These are phyloP conservation scores for Aspergillus costaricaensis DNA, from an alignment of 2,329 filamentous ascomycete genomes.

Conservation along the genomic window DNA sequence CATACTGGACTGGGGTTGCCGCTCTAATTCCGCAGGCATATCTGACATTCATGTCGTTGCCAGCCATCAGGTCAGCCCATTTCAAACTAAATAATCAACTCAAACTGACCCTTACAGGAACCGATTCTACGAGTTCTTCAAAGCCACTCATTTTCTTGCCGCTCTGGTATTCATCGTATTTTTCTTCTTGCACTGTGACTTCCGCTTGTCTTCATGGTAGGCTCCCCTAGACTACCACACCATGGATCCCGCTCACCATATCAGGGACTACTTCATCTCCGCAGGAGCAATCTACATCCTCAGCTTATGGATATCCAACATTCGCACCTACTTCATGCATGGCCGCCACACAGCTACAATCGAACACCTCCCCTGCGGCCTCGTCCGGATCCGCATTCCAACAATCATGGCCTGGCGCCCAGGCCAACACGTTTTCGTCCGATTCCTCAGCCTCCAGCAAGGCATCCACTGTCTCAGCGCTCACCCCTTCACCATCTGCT, in stretches of 20 bases:
- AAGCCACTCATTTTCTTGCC: conserved; percentile 56
- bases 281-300: conserved; percentile 55
- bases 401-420: conserved; percentile 52
- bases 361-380: conserved; percentile 41
- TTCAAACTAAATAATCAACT: neutral
- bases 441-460: conserved; percentile 44
- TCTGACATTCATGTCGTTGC: conserved; percentile 57
- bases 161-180: conserved; percentile 59
- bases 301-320: conserved; percentile 49
- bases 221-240: neutral
- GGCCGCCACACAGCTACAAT: conserved; percentile 52
- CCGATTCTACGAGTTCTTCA: conserved; percentile 63
- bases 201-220: conserved; percentile 56
- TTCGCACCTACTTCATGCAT: conserved; percentile 53
- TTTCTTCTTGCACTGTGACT: conserved; percentile 64
- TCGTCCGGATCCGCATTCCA: conserved; percentile 49
- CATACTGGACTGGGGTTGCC: conserved; percentile 60
- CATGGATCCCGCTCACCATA: neutral
- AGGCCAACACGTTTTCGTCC: conserved; percentile 59
- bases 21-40: conserved; percentile 57
- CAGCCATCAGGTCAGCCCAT: conserved; percentile 39
- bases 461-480: conserved; percentile 48
- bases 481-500: conserved; percentile 61
- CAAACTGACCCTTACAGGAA: conserved; percentile 40
- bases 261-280: conserved; percentile 63